A percentile compares a stretch with the other conserved stretches of the same genome.
Conservation (phyloP, 495 filamentous ascomycete species). For the Glarea lozoyensis region DNA sequence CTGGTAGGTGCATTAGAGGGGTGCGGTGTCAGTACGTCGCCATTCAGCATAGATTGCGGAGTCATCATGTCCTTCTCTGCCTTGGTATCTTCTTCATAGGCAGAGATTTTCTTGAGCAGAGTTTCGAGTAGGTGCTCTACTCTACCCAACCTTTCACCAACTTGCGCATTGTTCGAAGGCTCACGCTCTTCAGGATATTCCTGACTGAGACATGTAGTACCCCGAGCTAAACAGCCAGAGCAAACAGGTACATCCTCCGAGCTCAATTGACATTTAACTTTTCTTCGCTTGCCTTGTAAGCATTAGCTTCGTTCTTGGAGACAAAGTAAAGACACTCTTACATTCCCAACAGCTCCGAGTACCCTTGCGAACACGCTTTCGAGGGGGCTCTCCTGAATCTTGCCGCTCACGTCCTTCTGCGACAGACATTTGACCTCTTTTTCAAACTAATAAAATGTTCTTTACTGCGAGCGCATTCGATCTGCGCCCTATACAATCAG, state of each 20-base stretch:
- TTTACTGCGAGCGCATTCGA: too few species aligned
- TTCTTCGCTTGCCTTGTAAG: conserved; percentile 33
- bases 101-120: conserved; percentile 31
- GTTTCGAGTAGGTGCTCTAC: conserved; percentile 38
- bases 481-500: too few species aligned
- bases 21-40: conserved; percentile 21
- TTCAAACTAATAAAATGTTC: too few species aligned
- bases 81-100: conserved; percentile 23
- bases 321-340: conserved; percentile 13
- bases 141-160: conserved; percentile 35
- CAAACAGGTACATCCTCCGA: conserved; percentile 30
- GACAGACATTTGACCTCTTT: too few species aligned
- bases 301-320: background rate
- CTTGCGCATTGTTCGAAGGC: conserved; percentile 25
- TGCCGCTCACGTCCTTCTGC: too few species aligned
- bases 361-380: conserved; percentile 42
- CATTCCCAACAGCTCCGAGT: conserved; percentile 48
- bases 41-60: conserved; percentile 25
- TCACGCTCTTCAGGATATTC: conserved; percentile 34
- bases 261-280: conserved; percentile 35
- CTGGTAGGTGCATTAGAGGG: conserved; percentile 15
- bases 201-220: conserved; percentile 39
- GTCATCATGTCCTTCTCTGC: conserved; percentile 16
- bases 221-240: conserved; percentile 35
- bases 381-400: conserved; percentile 11